Base-by-base conservation (phyloP, 208 protist species). In the Crithidia acanthocephali region DNA sequence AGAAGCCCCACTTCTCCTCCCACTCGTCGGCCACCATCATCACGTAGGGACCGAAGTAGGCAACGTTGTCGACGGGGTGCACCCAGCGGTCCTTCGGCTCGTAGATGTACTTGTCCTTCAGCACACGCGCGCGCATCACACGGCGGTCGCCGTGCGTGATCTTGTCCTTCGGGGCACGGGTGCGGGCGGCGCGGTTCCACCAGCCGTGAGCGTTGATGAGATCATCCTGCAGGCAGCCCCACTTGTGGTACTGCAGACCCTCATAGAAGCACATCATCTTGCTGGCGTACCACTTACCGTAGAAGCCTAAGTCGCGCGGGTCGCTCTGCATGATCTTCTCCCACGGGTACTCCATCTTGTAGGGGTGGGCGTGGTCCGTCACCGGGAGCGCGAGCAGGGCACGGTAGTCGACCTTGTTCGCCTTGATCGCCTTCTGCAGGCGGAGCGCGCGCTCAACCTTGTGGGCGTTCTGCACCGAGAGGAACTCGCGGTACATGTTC, bases 1-100 rank as follows among this genome's bases (percentile, higher is more conserved):
- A 95, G 76, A 97, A 97, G 25, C 92, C 92, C 92, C 92, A 97
- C 84, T 97, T 97, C 80, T 97, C 92, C 74, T 97, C 90, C 90
- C 88, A 94, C 76, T 97, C 92, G 60, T 97, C 92, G 58, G 88
- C 87, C 28, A 94, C 88, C 92, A 97, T 97, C 85, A 94, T 95
- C 27, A 97, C 88, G 73, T 97, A 97, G 33, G 88, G 88, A 59
- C 85, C 86, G 57, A 97, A 94, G 83, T 94, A 97, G 28, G 90
- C 90, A 1, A 97, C 92, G 68, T 97, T 95, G 77, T 97, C 92
- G 63, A 74, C 71, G 11, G 92, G 92, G 83, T 97, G 92, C 66
- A 97, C 87, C 92, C 92, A 97, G 64, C 88, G 88, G 70, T 89
- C 90, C 83, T 91, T 93, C 52, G 80, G 79, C 79, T 96, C 91